Percentiles rank a stretch among this genome's conserved stretches.
Evolutionary conservation across 768 basidiomycete species (phyloP).

Genomic region (Suillus weaverae): DNA sequence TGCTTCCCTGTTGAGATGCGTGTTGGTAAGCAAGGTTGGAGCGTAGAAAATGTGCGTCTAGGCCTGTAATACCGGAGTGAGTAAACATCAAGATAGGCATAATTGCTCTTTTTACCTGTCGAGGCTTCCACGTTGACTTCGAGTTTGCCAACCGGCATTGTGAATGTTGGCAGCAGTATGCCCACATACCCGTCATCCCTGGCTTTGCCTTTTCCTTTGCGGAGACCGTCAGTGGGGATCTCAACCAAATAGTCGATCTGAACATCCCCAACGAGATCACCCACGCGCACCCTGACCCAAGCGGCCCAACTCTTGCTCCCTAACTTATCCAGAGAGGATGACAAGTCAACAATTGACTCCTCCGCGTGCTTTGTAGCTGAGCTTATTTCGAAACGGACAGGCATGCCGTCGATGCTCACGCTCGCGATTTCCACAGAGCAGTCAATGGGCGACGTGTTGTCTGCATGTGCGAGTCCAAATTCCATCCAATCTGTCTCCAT

Average conservation of each 20-base stretch:
- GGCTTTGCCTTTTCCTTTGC: constrained; percentile 39
- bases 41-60: constrained; percentile 43
- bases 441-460: constrained; percentile 15
- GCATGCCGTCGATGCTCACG: constrained; percentile 64
- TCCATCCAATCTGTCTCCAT: constrained; percentile 73
- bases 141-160: constrained; percentile 64
- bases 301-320: constrained; percentile 58
- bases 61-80: constrained; percentile 30
- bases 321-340: constrained; percentile 51
- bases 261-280: constrained; percentile 50
- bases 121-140: constrained; percentile 58
- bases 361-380: constrained; percentile 39
- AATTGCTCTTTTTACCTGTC: constrained; percentile 45
- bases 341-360: constrained; percentile 33
- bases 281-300: constrained; percentile 64
- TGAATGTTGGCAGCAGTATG: constrained; percentile 69
- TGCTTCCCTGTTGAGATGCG: constrained; percentile 38
- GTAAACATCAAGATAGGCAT: constrained; percentile 2
- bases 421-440: constrained; percentile 51
- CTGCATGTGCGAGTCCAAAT: constrained; percentile 63
- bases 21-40: constrained; percentile 62
- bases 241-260: constrained; percentile 66
- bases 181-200: constrained; percentile 36
- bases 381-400: constrained; percentile 59
- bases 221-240: constrained; percentile 18